These are phyloP conservation scores for Salvia hispanica DNA, from an alignment of 257 asterid species.

Conservation along the genomic window DNA sequence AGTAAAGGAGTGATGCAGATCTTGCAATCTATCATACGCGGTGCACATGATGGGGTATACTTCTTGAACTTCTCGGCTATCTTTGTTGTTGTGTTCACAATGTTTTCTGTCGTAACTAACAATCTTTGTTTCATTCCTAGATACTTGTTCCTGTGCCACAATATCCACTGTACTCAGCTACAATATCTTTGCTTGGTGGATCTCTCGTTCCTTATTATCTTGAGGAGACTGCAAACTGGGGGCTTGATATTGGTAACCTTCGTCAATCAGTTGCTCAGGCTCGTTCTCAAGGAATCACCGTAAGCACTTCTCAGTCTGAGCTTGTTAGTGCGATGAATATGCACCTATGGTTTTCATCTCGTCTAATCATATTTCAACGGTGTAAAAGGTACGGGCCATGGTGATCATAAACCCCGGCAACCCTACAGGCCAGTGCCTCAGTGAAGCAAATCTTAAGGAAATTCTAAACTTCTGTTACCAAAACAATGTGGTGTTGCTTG, in stretches of 20 bases:
- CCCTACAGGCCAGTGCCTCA: constrained; percentile 97
- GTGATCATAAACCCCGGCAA: constrained; percentile 98
- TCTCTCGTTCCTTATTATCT: constrained; percentile 94
- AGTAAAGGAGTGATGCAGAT: constrained; percentile 99
- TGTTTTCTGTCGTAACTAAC: constrained; percentile 3
- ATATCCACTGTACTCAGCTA: constrained; percentile 95
- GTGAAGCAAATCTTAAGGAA: constrained; percentile 74
- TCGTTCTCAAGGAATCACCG: constrained; percentile 85
- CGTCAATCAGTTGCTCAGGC: constrained; percentile 82
- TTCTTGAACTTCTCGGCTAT: constrained; percentile 18
- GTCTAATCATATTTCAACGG: background rate
- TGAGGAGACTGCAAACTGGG: constrained; percentile 98
- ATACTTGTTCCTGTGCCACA: constrained; percentile 98
- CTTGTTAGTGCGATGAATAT: background rate
- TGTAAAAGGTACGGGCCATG: constrained; percentile 89
- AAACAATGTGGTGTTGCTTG: constrained; percentile 82
- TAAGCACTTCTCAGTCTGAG: constrained; percentile 37
- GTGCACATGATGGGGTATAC: constrained; percentile 75
- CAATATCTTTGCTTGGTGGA: constrained; percentile 85
- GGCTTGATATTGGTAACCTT: constrained; percentile 82
- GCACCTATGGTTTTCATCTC: background rate
- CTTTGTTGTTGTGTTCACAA: background rate
- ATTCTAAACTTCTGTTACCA: constrained; percentile 71
- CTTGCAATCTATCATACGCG: constrained; percentile 66
- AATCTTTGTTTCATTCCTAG: constrained; percentile 39